Base-by-base conservation (phyloP, 2,329 filamentous ascomycete genomes). In the Teratosphaeria nubilosa region DNA sequence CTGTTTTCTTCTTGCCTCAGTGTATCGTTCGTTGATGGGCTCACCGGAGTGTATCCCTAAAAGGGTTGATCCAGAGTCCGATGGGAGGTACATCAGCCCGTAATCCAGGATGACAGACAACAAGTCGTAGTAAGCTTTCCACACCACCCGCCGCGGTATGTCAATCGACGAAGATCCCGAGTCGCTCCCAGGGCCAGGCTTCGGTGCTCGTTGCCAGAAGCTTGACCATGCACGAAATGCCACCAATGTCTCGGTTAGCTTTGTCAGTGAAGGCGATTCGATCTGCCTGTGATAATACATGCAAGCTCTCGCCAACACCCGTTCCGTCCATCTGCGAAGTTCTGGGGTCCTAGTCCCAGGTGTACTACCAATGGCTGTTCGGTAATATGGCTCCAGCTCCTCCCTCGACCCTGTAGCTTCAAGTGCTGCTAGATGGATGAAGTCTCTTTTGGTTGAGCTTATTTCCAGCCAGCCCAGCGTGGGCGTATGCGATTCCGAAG, bases 51-150 rank as follows among this genome's bases (percentile, higher is more conserved):
- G 53, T 25, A 31, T 30, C 11, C 14, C 53, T n/a, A 55, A 16
- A 16, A 25, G 30, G 3, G 22, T 27, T 30, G 25, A n/a, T 16
- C 51, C 31, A 11, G 59, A 45, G 11, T 60, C 51, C 6, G 64
- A 60, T 10, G 64, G 54, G 22, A 63, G 64, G 55, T 84, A 88
- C 0, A 84, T 77, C 24, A 88, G 68, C 59, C 84, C 82, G 56
- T 83, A 75, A 65, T 86, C 85, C 6, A 96, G 73, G 37, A 95
- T 83, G n/a, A 78, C 79, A 1, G 91, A 95, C 20, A 96, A 76
- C 1, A 87, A 83, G 51, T 83, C 76, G 70, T 96, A 96, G 72
- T 96, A 96, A 62, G 89, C 84, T 66, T 82, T 85, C 91, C 91
- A 96, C 51, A 95, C 84, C 48, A 83, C 76, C 61, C 87, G 80